phyloP scores from a whole-genome alignment of 495 filamentous ascomycete genomes.

The Penicillium coffeae region DNA sequence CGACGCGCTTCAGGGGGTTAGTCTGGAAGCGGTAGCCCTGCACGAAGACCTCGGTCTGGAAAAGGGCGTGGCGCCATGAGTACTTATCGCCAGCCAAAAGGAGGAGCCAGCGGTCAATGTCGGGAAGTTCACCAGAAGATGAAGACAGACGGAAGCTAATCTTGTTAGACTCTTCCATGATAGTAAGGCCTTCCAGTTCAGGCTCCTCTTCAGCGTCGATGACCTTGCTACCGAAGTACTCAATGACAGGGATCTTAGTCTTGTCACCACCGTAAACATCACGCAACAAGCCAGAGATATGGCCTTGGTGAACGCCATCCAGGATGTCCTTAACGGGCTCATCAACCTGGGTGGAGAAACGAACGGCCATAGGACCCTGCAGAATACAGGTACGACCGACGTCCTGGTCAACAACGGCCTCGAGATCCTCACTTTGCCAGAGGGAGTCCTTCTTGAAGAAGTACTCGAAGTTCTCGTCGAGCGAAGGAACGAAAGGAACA shows the following conservation, averaged over 20 bases:
- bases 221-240: constrained; percentile 91
- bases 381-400: constrained; percentile 93
- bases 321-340: constrained; percentile 93
- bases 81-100: constrained; percentile 80
- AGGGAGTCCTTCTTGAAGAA: constrained; percentile 99
- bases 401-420: constrained; percentile 92
- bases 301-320: constrained; percentile 79
- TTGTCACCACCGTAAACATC: constrained; percentile 78
- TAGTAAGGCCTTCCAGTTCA: constrained; percentile 76
- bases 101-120: constrained; percentile 74
- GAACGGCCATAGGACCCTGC: constrained; percentile 90
- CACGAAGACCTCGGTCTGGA: constrained; percentile 89
- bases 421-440: constrained; percentile 97
- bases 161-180: constrained; percentile 70
- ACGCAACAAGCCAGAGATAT: constrained; percentile 71
- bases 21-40: constrained; percentile 96
- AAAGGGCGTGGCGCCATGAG: constrained; percentile 96
- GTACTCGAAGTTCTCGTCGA: constrained; percentile 95
- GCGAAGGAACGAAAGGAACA: constrained; percentile 85
- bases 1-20: constrained; percentile 89
- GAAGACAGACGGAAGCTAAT: constrained; percentile 75
- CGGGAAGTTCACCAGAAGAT: constrained; percentile 67
- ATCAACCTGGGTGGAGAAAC: constrained; percentile 81
- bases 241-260: constrained; percentile 72
- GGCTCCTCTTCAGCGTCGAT: constrained; percentile 50